Conservation (phyloP, 1,284 basidiomycete genomes). For the Leccinum pachyderme region DNA sequence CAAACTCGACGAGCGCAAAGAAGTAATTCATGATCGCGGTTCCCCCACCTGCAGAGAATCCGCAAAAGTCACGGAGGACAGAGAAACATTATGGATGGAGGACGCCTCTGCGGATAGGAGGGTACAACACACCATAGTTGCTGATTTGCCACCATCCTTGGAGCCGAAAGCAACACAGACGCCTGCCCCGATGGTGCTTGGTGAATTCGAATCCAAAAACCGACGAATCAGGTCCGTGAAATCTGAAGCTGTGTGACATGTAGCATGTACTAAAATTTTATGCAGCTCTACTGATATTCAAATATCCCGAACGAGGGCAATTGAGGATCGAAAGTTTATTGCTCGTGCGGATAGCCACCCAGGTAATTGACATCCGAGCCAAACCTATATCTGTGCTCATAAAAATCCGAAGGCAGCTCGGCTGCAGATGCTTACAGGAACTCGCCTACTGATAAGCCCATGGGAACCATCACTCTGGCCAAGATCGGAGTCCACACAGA, state of each 20-base stretch:
- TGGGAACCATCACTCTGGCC: not conserved
- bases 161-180: not conserved
- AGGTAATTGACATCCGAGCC: not conserved
- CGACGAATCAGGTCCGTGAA: not conserved
- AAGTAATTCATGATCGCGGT: not conserved
- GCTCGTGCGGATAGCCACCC: not conserved
- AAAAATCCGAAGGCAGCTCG: not conserved
- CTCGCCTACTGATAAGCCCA: not conserved
- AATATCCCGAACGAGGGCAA: not conserved
- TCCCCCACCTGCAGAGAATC: not conserved
- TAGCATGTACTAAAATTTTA: not conserved
- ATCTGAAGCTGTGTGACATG: not conserved
- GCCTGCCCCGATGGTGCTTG: not conserved
- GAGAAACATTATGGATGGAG: not conserved
- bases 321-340: not conserved
- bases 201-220: not conserved
- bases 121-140: not conserved
- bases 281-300: not conserved
- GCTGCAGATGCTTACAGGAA: not conserved
- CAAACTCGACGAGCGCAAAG: not conserved
- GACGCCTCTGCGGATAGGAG: not conserved
- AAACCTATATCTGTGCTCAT: not conserved
- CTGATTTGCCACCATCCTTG: not conserved
- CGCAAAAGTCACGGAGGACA: not conserved
- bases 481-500: not conserved